Evolutionary conservation across 257 asterid species (phyloP).

Genomic region (Datura wrightii): DNA sequence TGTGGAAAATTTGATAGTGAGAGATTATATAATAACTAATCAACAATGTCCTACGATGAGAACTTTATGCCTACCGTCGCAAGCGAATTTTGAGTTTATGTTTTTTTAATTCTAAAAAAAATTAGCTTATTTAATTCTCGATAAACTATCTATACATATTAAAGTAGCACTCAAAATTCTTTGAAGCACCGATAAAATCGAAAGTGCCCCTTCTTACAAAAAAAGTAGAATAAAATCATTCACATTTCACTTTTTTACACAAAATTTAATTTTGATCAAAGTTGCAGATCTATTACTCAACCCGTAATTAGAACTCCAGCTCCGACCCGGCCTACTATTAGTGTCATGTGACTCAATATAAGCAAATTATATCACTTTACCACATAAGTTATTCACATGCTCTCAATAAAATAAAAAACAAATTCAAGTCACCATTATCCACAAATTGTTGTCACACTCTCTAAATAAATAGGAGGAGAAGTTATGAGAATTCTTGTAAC

Average conservation of each 20-base stretch:
- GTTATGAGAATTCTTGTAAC: background rate
- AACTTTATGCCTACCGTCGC: background rate
- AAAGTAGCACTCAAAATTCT: too few species aligned
- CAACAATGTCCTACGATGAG: background rate
- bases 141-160: too few species aligned
- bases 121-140: too few species aligned
- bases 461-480: background rate
- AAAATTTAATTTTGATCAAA: too few species aligned
- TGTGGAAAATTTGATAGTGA: too few species aligned
- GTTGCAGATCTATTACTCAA: too few species aligned
- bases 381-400: background rate
- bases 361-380: background rate
- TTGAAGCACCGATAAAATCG: too few species aligned
- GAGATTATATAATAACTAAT: background rate
- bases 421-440: background rate
- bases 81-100: too few species aligned
- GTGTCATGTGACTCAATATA: background rate
- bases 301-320: background rate
- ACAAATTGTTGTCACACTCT: background rate
- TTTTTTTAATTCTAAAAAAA: too few species aligned
- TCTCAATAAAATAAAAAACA: background rate
- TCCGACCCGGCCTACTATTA: background rate
- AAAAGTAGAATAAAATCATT: too few species aligned
- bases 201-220: too few species aligned
- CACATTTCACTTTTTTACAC: too few species aligned